Conservation (phyloP, 352 stramenopile species). For the Pythium aquatile region DNA sequence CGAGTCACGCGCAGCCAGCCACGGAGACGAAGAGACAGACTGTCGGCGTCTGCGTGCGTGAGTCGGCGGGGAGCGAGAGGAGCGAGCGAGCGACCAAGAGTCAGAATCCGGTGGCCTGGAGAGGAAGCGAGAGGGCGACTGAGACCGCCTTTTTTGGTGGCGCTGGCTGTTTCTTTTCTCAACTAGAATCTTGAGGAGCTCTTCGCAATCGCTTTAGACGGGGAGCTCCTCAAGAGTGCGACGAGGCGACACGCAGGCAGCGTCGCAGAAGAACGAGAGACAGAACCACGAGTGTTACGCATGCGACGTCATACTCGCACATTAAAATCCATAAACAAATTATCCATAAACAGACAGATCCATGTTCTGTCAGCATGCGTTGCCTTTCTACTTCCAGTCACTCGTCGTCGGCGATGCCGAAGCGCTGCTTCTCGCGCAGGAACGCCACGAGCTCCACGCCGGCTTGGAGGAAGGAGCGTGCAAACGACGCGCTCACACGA, state of each 20-base stretch:
- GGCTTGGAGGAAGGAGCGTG: slow-evolving; percentile 48
- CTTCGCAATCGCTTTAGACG: slow-evolving; percentile 5
- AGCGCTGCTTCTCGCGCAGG: slow-evolving; percentile 30
- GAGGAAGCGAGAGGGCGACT: background rate
- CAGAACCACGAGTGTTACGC: background rate
- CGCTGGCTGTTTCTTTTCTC: background rate
- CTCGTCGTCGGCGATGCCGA: slow-evolving; percentile 3
- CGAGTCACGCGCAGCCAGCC: background rate
- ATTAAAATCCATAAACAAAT: background rate
- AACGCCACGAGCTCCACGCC: slow-evolving; percentile 70
- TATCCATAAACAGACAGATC: background rate
- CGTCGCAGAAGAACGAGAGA: background rate
- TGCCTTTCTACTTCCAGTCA: background rate
- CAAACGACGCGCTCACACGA: slow-evolving; percentile 50
- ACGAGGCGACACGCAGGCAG: background rate
- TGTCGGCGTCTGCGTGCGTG: background rate
- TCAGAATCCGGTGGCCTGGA: background rate
- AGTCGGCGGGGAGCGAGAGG: background rate
- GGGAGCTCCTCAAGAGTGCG: slow-evolving; percentile 1
- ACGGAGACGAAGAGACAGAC: background rate
- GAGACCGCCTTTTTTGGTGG: no score
- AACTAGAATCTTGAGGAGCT: background rate
- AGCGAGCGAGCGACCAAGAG: background rate
- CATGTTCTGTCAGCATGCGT: background rate
- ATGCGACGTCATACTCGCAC: background rate